phyloP scores from a whole-genome alignment of 1,284 basidiomycete genomes.

The Marasmius tenuissimus region DNA sequence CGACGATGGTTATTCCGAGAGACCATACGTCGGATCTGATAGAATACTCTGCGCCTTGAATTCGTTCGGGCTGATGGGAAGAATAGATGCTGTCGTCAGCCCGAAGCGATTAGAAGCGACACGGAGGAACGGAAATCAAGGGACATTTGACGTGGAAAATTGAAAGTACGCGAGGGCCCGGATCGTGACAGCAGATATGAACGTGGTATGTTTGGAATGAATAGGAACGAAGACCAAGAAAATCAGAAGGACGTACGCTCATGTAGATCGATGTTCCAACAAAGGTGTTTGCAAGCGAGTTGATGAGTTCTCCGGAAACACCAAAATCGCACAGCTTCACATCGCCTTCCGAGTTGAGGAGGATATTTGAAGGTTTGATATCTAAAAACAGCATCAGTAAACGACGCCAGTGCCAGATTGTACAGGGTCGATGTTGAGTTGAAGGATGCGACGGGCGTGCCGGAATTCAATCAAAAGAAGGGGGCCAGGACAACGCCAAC shows the following conservation, averaged over 20 bases:
- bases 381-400: conserved; percentile 53
- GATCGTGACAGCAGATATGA: too few species aligned
- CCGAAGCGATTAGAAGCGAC: too few species aligned
- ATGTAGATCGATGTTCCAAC: conserved; percentile 99
- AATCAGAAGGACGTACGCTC: conserved; percentile 71
- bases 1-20: conserved; percentile 92
- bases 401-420: not conserved
- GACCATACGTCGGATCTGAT: conserved; percentile 99
- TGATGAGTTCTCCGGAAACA: conserved; percentile 97
- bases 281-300: conserved; percentile 98
- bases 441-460: not conserved
- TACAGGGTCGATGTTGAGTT: too few species aligned
- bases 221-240: not conserved
- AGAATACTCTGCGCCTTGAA: conserved; percentile 96
- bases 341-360: conserved; percentile 90
- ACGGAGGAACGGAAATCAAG: too few species aligned
- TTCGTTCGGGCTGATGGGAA: conserved; percentile 84
- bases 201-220: conserved; percentile 5
- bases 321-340: conserved; percentile 99
- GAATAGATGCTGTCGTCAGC: not conserved
- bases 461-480: not conserved
- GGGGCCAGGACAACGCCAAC: not conserved
- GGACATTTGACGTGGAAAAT: too few species aligned
- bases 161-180: too few species aligned
- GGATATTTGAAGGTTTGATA: conserved; percentile 98